A percentile compares a stretch with the other conserved stretches of the same genome.
These are phyloP conservation scores for Pseudogymnoascus sp. DNA, from an alignment of 2,329 filamentous ascomycete species.

Conservation along the genomic window DNA sequence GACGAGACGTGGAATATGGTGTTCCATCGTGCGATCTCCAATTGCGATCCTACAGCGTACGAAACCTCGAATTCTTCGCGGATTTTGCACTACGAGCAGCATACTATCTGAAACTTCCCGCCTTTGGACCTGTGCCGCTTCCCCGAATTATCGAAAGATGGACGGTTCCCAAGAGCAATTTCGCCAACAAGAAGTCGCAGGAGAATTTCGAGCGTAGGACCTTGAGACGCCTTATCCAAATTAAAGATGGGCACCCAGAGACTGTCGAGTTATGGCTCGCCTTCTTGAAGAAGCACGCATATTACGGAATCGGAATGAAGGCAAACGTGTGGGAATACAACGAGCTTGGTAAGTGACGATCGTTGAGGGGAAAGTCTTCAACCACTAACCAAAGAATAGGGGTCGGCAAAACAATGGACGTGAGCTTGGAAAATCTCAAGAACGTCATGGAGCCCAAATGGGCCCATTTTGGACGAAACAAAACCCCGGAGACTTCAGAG, in stretches of 20 bases:
- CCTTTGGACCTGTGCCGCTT: slow-evolving; percentile 75
- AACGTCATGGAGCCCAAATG: slow-evolving; percentile 42
- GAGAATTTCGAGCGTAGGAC: slow-evolving; percentile 97
- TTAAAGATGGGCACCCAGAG: slow-evolving; percentile 83
- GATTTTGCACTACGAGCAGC: slow-evolving; percentile 92
- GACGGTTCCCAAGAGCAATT: slow-evolving; percentile 83
- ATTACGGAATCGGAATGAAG: slow-evolving; percentile 98
- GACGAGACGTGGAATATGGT: slow-evolving; percentile 63
- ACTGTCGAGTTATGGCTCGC: slow-evolving; percentile 86
- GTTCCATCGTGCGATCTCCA: slow-evolving; percentile 86
- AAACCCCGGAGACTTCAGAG: slow-evolving; percentile 40
- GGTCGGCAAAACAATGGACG: slow-evolving; percentile 44
- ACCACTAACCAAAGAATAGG: slow-evolving; percentile 28
- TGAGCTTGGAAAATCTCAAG: slow-evolving; percentile 35
- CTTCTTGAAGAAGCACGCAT: slow-evolving; percentile 84
- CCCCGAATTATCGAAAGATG: slow-evolving; percentile 84
- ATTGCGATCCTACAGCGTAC: slow-evolving; percentile 79
- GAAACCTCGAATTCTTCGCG: slow-evolving; percentile 86
- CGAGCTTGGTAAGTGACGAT: slow-evolving; percentile 49
- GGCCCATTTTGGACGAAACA: slow-evolving; percentile 46
- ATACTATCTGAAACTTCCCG: slow-evolving; percentile 84
- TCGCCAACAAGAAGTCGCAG: slow-evolving; percentile 94
- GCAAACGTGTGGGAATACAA: slow-evolving; percentile 92
- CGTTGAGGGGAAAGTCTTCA: not conserved
- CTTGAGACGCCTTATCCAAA: slow-evolving; percentile 75